These are phyloP conservation scores for Dactylellina leptospora DNA, from an alignment of 2,329 filamentous ascomycete genomes.

Conservation along the genomic window DNA sequence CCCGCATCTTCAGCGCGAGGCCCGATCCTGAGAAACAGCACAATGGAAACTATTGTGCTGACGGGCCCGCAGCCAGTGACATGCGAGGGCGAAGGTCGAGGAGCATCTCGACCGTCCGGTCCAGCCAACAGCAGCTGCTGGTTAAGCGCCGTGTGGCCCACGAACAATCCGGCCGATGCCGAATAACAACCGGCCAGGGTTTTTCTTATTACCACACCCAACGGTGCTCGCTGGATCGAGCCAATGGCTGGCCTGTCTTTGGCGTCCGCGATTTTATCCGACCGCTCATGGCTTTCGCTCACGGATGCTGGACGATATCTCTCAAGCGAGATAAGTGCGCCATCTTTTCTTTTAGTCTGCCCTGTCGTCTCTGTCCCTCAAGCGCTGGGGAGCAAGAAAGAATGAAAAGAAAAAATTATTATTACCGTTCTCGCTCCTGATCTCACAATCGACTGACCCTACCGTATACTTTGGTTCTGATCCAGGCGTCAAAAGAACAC, in stretches of 20 bases:
- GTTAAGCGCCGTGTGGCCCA: constrained; percentile 39
- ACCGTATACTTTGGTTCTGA: no score
- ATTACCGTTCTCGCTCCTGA: neutral
- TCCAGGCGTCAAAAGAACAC: no score
- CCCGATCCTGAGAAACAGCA: constrained; percentile 8
- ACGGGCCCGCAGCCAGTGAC: neutral
- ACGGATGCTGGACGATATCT: neutral
- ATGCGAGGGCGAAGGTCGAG: neutral
- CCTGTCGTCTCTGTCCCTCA: constrained; percentile 11
- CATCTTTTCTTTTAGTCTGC: constrained; percentile 45
- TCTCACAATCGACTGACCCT: neutral
- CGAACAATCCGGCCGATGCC: constrained; percentile 48
- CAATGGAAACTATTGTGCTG: no score
- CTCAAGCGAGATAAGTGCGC: constrained; percentile 49
- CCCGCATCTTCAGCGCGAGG: no score
- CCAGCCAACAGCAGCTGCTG: constrained; percentile 33
- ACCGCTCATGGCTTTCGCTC: neutral
- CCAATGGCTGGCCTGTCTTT: constrained; percentile 18
- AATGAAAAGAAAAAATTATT: neutral
- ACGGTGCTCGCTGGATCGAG: no score
- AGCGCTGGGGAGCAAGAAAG: constrained; percentile 30
- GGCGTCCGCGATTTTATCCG: constrained; percentile 35
- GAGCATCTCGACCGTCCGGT: neutral
- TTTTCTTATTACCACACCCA: neutral
- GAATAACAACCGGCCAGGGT: constrained; percentile 6